These are phyloP conservation scores for Ascochyta pisi DNA, from an alignment of 2,329 filamentous ascomycete genomes.

Conservation along the genomic window DNA sequence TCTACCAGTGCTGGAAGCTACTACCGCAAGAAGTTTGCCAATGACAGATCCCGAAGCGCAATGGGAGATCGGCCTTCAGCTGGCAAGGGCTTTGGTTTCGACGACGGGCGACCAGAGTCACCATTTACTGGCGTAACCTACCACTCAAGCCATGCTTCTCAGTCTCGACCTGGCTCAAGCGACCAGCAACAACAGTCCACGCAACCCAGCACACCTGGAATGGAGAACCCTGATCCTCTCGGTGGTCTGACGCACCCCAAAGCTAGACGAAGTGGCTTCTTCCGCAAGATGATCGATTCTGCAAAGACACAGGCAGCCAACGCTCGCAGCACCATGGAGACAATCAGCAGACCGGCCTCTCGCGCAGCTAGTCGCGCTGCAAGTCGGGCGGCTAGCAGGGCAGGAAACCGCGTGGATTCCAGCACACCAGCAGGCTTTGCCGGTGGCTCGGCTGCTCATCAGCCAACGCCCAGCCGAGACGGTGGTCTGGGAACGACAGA, in stretches of 20 bases:
- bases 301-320: conserved; percentile 93
- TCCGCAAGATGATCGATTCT: conserved; percentile 93
- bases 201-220: conserved; percentile 61
- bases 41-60: conserved; percentile 66
- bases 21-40: conserved; percentile 72
- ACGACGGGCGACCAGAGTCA: conserved; percentile 57
- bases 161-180: conserved; percentile 63
- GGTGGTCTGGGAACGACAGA: conserved; percentile 76
- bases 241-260: conserved; percentile 81
- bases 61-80: conserved; percentile 60
- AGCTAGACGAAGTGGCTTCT: conserved; percentile 82
- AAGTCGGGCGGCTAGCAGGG: conserved; percentile 48
- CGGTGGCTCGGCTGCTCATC: conserved; percentile 51
- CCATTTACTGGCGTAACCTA: conserved; percentile 81
- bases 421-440: conserved; percentile 62
- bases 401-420: conserved; percentile 39
- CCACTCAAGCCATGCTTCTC: conserved; percentile 79
- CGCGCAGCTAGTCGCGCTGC: conserved; percentile 49
- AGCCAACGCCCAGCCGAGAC: conserved; percentile 64
- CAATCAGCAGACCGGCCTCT: conserved; percentile 52
- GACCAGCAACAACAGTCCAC: conserved; percentile 41
- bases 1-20: conserved; percentile 95
- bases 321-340: conserved; percentile 81
- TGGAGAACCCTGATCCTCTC: conserved; percentile 71
- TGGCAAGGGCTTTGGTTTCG: conserved; percentile 47